phyloP scores from a whole-genome alignment of 1,139 yeast species.

The Blastobotrys persicus region DNA sequence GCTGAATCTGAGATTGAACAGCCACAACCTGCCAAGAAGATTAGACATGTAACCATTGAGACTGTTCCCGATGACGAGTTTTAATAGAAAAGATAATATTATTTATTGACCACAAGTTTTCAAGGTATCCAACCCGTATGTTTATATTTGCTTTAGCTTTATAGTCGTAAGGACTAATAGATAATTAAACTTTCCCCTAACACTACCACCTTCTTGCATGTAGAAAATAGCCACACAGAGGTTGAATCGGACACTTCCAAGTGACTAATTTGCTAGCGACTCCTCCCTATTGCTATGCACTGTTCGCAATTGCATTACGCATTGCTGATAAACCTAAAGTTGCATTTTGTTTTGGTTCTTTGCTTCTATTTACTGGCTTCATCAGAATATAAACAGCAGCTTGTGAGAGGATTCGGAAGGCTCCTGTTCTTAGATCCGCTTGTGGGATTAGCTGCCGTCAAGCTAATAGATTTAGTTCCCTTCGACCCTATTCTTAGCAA shows the following conservation, averaged over 20 bases:
- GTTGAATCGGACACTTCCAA: too few species aligned
- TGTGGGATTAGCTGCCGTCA: background rate
- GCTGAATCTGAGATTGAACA: slow-evolving; percentile 18
- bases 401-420: background rate
- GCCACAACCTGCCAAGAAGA: slow-evolving; percentile 10
- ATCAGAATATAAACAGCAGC: background rate
- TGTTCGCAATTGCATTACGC: background rate
- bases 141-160: too few species aligned
- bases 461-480: background rate
- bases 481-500: background rate
- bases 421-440: background rate
- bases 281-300: background rate
- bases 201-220: too few species aligned
- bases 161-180: too few species aligned
- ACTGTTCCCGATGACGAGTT: slow-evolving; percentile 28
- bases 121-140: too few species aligned
- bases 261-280: slow-evolving; percentile 5
- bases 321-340: background rate
- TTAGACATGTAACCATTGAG: slow-evolving; percentile 27
- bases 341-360: background rate
- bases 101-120: too few species aligned
- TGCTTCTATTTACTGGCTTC: background rate
- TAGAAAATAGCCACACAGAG: too few species aligned
- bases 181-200: too few species aligned
- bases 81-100: slow-evolving; percentile 10